phyloP scores from a whole-genome alignment of 495 filamentous ascomycete species.

The Lentithecium fluviatile region DNA sequence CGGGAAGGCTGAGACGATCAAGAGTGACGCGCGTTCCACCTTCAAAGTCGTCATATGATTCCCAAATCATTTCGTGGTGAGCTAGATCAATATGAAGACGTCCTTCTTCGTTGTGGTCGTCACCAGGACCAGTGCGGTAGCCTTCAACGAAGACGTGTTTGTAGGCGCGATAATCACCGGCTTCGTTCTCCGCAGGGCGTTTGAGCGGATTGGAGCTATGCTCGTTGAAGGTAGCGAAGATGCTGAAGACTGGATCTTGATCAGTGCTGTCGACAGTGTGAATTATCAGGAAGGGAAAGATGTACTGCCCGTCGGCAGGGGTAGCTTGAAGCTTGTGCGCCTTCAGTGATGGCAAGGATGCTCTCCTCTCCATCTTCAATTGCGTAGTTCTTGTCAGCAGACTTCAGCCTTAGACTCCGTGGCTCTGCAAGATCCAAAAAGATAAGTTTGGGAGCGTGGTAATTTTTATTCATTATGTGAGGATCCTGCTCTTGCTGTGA shows the following conservation, averaged over 20 bases:
- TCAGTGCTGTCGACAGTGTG: not conserved
- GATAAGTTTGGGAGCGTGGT: no score
- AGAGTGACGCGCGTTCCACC: not conserved
- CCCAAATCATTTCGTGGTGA: not conserved
- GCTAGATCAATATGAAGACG: not conserved
- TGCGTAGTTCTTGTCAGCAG: no score
- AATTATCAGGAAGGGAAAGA: not conserved
- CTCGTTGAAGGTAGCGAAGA: not conserved
- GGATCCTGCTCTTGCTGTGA: no score
- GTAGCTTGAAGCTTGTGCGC: no score
- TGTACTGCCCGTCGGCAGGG: not conserved
- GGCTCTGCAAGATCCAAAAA: no score
- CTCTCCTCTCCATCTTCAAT: no score
- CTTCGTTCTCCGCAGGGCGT: no score
- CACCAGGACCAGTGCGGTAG: not conserved
- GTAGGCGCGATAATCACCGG: not conserved
- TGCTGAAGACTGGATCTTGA: no score
- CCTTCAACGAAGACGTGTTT: not conserved
- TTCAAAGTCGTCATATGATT: not conserved
- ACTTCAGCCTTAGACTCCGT: no score
- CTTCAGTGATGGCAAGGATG: no score
- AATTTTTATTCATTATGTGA: no score
- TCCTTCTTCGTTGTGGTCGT: not conserved
- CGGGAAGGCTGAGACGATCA: not conserved
- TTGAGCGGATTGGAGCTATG: not conserved